These are phyloP conservation scores for Casuarina glauca DNA, from an alignment of 306 rosid species.

Conservation along the genomic window DNA sequence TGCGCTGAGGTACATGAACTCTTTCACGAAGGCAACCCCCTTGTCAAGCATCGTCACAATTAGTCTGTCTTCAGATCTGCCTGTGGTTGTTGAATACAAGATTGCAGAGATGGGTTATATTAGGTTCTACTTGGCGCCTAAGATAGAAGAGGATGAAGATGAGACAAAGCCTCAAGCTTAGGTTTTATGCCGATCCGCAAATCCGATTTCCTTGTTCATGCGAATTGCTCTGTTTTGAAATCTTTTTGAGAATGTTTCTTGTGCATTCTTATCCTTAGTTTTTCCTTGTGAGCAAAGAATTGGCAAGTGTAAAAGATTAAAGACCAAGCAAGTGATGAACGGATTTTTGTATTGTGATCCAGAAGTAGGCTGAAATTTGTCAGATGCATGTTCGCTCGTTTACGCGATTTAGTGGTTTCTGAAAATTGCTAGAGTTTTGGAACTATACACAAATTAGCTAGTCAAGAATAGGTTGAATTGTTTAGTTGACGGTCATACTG, in stretches of 20 bases:
- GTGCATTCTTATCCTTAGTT: background rate
- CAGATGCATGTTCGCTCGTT: background rate
- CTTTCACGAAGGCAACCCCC: slow-evolving; percentile 89
- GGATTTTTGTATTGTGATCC: slow-evolving; percentile 1
- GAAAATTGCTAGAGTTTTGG: background rate
- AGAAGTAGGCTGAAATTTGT: background rate
- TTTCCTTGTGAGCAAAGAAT: background rate
- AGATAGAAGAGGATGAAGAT: slow-evolving; percentile 86
- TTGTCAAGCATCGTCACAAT: slow-evolving; percentile 70
- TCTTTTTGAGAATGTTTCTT: background rate
- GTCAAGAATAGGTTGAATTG: background rate
- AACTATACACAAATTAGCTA: background rate
- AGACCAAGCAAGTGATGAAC: background rate
- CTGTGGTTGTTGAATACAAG: slow-evolving; percentile 65
- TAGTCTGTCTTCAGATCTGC: slow-evolving; percentile 65
- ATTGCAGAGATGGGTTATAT: slow-evolving; percentile 70
- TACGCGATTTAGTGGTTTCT: background rate
- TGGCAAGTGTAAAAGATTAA: slow-evolving; percentile 13
- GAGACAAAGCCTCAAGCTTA: slow-evolving; percentile 39
- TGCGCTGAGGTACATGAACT: slow-evolving; percentile 94
- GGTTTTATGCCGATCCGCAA: background rate
- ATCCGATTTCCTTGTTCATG: background rate
- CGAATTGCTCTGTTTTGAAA: background rate
- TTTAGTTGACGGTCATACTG: too few species aligned
- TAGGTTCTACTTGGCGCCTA: slow-evolving; percentile 93